Evolutionary conservation across 257 asterid species (phyloP), one percentile per base, ranked within the genome.

Genomic region (Solanum phureja): DNA sequence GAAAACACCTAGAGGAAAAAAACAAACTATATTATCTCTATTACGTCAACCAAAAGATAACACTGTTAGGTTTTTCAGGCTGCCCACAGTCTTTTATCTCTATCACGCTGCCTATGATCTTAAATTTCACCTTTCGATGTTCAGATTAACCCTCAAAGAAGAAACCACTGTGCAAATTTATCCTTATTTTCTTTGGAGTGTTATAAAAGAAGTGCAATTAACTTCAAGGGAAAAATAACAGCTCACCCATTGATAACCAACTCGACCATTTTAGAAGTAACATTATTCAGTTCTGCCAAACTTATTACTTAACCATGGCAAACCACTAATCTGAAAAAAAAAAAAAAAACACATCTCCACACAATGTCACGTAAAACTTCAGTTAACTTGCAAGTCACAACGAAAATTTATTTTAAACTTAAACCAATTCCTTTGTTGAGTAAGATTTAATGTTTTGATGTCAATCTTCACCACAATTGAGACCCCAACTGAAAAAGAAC

Each of bases 1-100:
- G 99, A 87, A 95, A 92, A 88, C 60, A 86, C 96, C 99, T 95
- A 91, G 64, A 85, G 72, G 74, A 76, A 83, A 87, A 89, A 38
- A 84, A 49, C 40, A 82, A 49, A 29, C 27, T 19, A 29, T 82
- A 82, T 49, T 49, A 49, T 29, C 86, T 49, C 86, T 29, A 19
- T 82, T 31, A 81, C 1, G 10, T 82, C 42, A 49, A 49, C 69
- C 69, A 49, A 82, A 81, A 16, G 44, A 12, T 49, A 81, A 81
- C 40, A 46, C 68, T 16, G 14, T 16, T 81, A 46, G 68, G 24
- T 81, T 46, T 81, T 29, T 29, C 85, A 44, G 66, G 85, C 85
- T 44, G 62, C 64, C 58, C 38, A 24, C 29, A 27, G 29, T 27
- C 29, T 27, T 27, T 46, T 79, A 44, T 14, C 40, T 16, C 24